Evolutionary conservation across 371 early-diverging fungal species (phyloP), one percentile per base, ranked within the genome.

Genomic region (Syncephalis plumigaleata): DNA sequence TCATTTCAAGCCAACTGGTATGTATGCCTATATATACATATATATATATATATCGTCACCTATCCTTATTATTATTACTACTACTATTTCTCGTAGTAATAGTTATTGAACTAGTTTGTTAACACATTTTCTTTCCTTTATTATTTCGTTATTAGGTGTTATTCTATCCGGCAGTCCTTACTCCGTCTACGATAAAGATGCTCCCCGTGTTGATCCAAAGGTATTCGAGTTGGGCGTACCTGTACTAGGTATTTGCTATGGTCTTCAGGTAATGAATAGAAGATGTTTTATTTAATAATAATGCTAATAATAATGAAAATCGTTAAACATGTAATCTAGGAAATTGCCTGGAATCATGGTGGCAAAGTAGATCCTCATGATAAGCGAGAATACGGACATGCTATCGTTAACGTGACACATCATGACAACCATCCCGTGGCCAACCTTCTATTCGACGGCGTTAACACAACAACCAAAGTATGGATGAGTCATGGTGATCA

Each of bases 401-500:
- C 93, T 36, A 68, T 67, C 50, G 71, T 96, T 49, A 61, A 60
- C 38, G 67, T 91, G 47, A 53, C 64, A 17, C 64, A 63, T 20
- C 73, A 76, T 56, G 70, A 64, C 39, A 66, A 71, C 48, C 70
- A 71, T 58, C 68, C 75, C 36, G 66, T 67, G 50, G 69, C 74
- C 46, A 68, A 77, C 49, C 61, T 66, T 58, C 72, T 95, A 40
- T 86, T 95, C 52, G 77, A 75, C 47, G 87, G 84, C 39, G 55
- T 95, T 27, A 68, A 61, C 25, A 67, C 68, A 37, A 68, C 73
- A 24, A 67, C 75, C 43, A 21, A 79, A 71, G 89, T 91, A 52
- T 96, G 97, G 97, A 96, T 96, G 97, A 81, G 82, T 62, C 97
- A 96, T 63, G 93, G 94, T 54, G 94, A 96, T 71, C 91, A 91